Conservation (phyloP, 2,329 filamentous ascomycete species). For the Fusarium napiforme region DNA sequence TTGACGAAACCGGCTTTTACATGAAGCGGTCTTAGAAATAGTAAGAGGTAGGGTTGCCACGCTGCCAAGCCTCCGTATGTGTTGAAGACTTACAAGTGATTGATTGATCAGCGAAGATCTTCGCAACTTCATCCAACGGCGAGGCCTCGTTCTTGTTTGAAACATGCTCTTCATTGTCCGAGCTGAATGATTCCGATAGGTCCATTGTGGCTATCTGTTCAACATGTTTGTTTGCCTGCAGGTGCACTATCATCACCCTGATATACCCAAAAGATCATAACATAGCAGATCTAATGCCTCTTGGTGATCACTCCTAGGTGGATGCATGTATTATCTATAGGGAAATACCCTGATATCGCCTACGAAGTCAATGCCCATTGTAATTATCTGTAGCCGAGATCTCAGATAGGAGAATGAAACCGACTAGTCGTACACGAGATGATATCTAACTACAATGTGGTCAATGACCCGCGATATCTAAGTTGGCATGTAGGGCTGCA, state of each 20-base stretch:
- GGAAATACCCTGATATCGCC: background rate
- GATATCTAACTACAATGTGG: constrained; percentile 19
- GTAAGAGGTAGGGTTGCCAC: constrained; percentile 20
- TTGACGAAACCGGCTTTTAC: constrained; percentile 22
- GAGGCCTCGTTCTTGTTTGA: constrained; percentile 25
- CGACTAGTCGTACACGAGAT: constrained; percentile 7
- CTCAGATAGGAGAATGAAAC: constrained; percentile 16
- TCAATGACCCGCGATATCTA: constrained; percentile 18
- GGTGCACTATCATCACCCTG: background rate
- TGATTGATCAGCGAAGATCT: constrained; percentile 23
- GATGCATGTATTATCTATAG: background rate
- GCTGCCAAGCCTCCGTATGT: constrained; percentile 11
- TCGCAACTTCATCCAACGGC: constrained; percentile 7
- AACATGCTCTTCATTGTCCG: background rate
- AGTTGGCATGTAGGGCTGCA: constrained; percentile 21
- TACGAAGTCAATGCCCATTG: background rate
- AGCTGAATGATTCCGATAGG: background rate
- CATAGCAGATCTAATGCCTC: background rate
- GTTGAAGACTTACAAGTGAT: constrained; percentile 4
- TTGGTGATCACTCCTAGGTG: background rate
- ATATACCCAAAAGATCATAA: background rate
- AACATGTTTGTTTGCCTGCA: background rate
- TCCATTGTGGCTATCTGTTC: background rate
- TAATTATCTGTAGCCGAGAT: constrained; percentile 12
- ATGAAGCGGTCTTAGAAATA: constrained; percentile 17